These are phyloP conservation scores for Fusarium irregulare DNA, from an alignment of 2,329 filamentous ascomycete genomes.

Conservation along the genomic window DNA sequence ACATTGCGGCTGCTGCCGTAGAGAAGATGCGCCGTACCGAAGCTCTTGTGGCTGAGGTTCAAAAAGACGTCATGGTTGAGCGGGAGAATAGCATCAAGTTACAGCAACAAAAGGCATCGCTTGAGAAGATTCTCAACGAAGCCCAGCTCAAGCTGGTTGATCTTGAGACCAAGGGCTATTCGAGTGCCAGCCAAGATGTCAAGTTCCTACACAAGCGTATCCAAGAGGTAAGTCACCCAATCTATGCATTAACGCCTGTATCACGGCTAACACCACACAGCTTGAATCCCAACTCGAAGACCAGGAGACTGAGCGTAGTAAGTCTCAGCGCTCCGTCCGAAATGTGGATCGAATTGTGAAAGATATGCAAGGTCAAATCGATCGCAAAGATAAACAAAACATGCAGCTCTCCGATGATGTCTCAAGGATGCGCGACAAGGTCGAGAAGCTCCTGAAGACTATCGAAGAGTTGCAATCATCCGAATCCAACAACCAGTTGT, in stretches of 20 bases:
- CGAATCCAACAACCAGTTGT: conserved; percentile 84
- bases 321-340: conserved; percentile 86
- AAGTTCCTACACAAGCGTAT: conserved; percentile 94
- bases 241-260: not conserved
- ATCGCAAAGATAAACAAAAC: conserved; percentile 91
- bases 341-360: conserved; percentile 95
- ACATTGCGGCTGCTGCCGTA: conserved; percentile 89
- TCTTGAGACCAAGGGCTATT: conserved; percentile 96
- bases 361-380: conserved; percentile 91
- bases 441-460: conserved; percentile 86
- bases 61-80: conserved; percentile 90
- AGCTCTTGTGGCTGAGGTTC: conserved; percentile 85
- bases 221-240: conserved; percentile 80
- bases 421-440: conserved; percentile 86
- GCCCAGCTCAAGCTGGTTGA: conserved; percentile 90
- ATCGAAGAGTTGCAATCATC: conserved; percentile 94
- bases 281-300: conserved; percentile 88
- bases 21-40: conserved; percentile 98
- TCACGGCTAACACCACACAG: conserved; percentile 58
- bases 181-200: conserved; percentile 92
- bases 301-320: conserved; percentile 81
- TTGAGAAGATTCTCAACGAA: conserved; percentile 93
- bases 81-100: conserved; percentile 83
- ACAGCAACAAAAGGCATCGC: conserved; percentile 86
- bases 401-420: conserved; percentile 85